These are phyloP conservation scores for Chaetomium fimeti DNA, from an alignment of 495 filamentous ascomycete genomes.

Conservation along the genomic window DNA sequence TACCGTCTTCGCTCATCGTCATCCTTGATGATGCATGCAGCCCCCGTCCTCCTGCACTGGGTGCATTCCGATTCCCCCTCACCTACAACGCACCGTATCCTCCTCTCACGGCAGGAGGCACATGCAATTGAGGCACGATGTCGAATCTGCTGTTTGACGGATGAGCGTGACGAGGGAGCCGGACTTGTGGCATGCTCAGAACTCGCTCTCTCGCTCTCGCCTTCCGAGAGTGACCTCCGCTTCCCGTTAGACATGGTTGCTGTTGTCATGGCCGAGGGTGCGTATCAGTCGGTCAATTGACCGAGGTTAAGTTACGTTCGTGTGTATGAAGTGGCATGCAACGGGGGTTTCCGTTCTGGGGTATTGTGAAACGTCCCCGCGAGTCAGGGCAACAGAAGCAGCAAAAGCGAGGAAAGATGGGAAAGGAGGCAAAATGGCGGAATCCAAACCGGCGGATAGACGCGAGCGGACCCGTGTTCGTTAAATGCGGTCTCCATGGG, in stretches of 20 bases:
- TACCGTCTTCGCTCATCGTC: slow-evolving; percentile 55
- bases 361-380: background rate
- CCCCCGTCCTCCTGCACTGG: slow-evolving; percentile 52
- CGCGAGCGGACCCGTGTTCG: slow-evolving; percentile 15
- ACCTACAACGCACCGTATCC: slow-evolving; percentile 58
- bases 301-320: background rate
- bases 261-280: slow-evolving; percentile 12
- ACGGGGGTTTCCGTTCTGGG: background rate
- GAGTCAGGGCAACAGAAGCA: slow-evolving; percentile 1
- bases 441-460: background rate
- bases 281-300: background rate
- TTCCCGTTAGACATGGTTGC: slow-evolving; percentile 22
- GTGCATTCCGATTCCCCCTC: slow-evolving; percentile 51
- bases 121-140: slow-evolving; percentile 45
- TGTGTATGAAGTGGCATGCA: background rate
- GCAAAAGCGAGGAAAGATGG: slow-evolving; percentile 2
- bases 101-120: slow-evolving; percentile 49
- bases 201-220: slow-evolving; percentile 29
- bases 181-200: slow-evolving; percentile 35
- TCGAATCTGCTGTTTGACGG: slow-evolving; percentile 38
- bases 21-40: slow-evolving; percentile 56
- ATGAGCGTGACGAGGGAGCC: slow-evolving; percentile 28
- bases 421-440: slow-evolving; percentile 11
- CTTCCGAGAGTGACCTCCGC: slow-evolving; percentile 32
- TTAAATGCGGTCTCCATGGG: slow-evolving; percentile 19